Base-by-base conservation (phyloP, 2,329 filamentous ascomycete species). In the Sphaerulina populicola region DNA sequence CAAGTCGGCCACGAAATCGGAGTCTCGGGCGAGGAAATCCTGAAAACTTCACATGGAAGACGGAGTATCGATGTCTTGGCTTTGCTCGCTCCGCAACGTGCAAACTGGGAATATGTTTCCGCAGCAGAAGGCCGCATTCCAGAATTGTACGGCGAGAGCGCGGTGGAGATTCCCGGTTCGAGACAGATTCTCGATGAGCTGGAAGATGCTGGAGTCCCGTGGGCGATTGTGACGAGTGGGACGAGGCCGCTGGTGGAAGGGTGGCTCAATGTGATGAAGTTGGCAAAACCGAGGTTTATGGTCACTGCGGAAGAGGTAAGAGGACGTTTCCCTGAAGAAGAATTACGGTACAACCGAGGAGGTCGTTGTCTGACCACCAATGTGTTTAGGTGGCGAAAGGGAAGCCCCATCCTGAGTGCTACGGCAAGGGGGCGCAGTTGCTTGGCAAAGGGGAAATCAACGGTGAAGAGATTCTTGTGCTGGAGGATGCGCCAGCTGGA, bases 401-500 rank as follows among this genome's bases (percentile, higher is more conserved):
- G 39, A 77, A 77, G 57, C 74, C 74, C 38, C 72, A 76, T 60
- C 74, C 74, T 9, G 69, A 68, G 27, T 74, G 74, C 60, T 77
- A 77, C 60, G 60, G 64, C 37, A 62, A 74, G 33, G 74, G 74
- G 3, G 65, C 64, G 39, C 59, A 66, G 54, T 68, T 70, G 51
- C 63, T 76, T 15, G 65, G 67, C 1, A 74, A 15, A 72, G 31
- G 64, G 66, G 11, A 56, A 36, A 9, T 35, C 41, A 9, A 18
- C 23, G 38, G 45, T 39, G 44, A 37, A 14, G 41, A 43, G 50
- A 76, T 91, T 39, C 74, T 95, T 49, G 90, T 96, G 44, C 72
- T 95, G 35, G 90, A 96, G 71, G 90, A 96, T 71, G 87, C 87
- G 50, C 89, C 90, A 4, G 87, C 88, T 6, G 90, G 90, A 4